Evolutionary conservation across 441 rosid species (phyloP).

Genomic region (Codiaeum variegatum): DNA sequence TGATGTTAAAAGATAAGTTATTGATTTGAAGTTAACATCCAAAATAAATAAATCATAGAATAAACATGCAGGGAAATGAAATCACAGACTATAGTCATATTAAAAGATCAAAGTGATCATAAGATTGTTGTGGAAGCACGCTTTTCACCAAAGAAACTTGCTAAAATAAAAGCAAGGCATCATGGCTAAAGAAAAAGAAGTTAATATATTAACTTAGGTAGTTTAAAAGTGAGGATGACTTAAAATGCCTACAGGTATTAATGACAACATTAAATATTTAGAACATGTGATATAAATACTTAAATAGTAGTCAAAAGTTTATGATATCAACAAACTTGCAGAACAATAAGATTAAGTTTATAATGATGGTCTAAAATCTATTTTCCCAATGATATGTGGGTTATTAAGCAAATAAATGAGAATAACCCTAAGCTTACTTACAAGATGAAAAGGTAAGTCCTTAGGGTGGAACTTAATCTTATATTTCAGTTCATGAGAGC

Average conservation of each 20-base stretch:
- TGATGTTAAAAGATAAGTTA: neutral
- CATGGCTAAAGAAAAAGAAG: neutral
- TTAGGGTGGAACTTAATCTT: conserved; percentile 66
- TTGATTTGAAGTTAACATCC: neutral
- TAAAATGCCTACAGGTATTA: neutral
- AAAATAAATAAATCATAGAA: neutral
- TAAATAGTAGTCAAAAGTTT: neutral
- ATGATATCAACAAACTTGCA: neutral
- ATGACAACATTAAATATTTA: neutral
- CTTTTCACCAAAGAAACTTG: neutral
- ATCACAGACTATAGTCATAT: neutral
- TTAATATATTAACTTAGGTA: neutral
- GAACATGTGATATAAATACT: neutral
- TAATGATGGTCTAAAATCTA: neutral
- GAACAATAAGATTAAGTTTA: neutral
- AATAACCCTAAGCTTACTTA: conserved; percentile 30
- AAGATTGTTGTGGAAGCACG: neutral
- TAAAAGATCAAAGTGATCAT: neutral
- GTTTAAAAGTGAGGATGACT: neutral
- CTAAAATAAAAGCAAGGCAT: neutral
- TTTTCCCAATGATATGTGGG: neutral
- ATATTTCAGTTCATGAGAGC: conserved; percentile 79
- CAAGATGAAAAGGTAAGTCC: conserved; percentile 71
- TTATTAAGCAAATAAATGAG: neutral
- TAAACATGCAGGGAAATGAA: neutral